Evolutionary conservation across 2,329 filamentous ascomycete species (phyloP), one percentile per base, ranked within the genome.

Genomic region (Bipolaris sorokiniana): DNA sequence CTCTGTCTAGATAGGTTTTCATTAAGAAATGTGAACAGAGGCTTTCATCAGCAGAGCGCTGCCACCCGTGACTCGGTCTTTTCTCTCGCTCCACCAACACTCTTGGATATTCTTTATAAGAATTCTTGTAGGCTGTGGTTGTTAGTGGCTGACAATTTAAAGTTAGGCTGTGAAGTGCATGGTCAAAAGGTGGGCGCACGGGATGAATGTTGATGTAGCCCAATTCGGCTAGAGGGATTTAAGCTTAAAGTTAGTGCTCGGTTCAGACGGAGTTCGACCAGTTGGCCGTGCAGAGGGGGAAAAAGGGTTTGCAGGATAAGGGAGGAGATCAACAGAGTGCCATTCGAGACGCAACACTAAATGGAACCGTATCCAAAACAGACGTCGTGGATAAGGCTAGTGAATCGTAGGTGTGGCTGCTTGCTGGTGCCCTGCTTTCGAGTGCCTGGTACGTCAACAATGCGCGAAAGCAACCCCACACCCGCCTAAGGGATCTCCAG

Each of bases 231-330:
- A 56, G 61, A 55, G 48, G 56, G 7, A 52, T 58, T 62, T 64
- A 66, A 58, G 58, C 56, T 65, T 66, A 62, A 65, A 62, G 51
- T 48, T 55, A 56, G 62, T 54, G 59, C 34, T 37, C 48, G 56
- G 48, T 48, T 60, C 50, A 48, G 31, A 56, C 50, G 49, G 53
- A 61, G 46, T 10, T 15, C 20, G 28, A 28, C 26, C 16, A 41
- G 51, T 42, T 49, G 37, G 28, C 23, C 28, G 26, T 34, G 55
- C 53, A 57, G 63, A 61, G 65, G 63, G 59, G 63, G 47, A 45
- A 45, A 52, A 42, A 40, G 31, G 34, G 34, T 34, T 34, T 38
- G 46, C 38, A 23, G 48, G 41, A 42, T 44, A 40, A 11, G 26
- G 13, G 11, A 42, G 20, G 10, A 28, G 22, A 28, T 10, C 31